These are phyloP conservation scores for Boletus edulis DNA, from an alignment of 768 basidiomycete genomes.

Conservation along the genomic window DNA sequence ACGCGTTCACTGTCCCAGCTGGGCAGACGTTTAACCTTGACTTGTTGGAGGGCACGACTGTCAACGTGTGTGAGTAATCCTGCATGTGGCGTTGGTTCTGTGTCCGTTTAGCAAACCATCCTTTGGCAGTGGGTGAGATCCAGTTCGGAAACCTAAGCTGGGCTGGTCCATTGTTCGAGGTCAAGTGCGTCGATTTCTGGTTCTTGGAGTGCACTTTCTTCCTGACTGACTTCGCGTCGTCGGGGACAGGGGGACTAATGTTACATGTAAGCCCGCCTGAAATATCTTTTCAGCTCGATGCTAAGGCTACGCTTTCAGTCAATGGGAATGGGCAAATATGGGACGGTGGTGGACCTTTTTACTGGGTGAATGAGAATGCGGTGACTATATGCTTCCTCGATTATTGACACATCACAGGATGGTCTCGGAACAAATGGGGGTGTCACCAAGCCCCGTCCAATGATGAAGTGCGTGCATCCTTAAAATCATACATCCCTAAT, in stretches of 20 bases:
- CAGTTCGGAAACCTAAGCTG: slow-evolving; percentile 51
- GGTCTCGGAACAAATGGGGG: slow-evolving; percentile 17
- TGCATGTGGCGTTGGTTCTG: too few species aligned
- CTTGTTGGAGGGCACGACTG: slow-evolving; percentile 48
- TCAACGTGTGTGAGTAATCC: slow-evolving; percentile 50
- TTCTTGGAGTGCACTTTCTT: background rate
- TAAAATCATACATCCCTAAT: background rate
- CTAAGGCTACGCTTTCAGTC: slow-evolving; percentile 12
- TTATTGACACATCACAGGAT: slow-evolving; percentile 18
- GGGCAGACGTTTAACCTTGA: slow-evolving; percentile 50
- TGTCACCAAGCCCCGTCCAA: slow-evolving; percentile 31
- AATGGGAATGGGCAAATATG: slow-evolving; percentile 42
- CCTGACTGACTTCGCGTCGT: background rate
- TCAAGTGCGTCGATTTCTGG: slow-evolving; percentile 37
- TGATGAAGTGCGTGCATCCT: slow-evolving; percentile 37
- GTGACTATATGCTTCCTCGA: background rate
- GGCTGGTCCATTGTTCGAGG: slow-evolving; percentile 53
- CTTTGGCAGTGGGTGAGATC: slow-evolving; percentile 51
- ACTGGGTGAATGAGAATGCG: slow-evolving; percentile 35
- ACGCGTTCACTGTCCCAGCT: slow-evolving; percentile 54
- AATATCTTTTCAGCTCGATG: background rate
- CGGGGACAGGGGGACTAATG: slow-evolving; percentile 39
- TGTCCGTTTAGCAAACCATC: background rate
- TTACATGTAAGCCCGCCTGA: slow-evolving; percentile 41
- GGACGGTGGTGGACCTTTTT: slow-evolving; percentile 42